Base-by-base conservation (phyloP, 805 yeast species). In the Yamadazyma akitaensis region DNA sequence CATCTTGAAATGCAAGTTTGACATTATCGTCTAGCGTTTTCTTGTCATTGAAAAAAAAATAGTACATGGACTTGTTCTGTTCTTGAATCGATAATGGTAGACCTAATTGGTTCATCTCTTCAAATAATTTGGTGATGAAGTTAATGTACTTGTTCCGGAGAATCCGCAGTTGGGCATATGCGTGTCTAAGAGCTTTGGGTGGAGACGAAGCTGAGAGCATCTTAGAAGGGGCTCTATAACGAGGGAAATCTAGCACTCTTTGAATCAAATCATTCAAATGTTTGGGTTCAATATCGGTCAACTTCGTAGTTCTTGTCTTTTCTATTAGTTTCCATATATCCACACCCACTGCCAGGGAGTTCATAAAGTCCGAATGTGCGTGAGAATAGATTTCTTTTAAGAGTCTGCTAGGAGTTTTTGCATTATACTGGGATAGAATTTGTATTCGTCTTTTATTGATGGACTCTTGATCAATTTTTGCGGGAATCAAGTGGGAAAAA, bases 41-140 rank as follows among this genome's bases (percentile, higher is more conserved):
- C 18, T 58, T 48, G 43, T 72, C 76, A 19, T 55, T 58, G 53
- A 57, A 72, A 46, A 67, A 70, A 2, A 59, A 55, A 44, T 60
- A 53, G 43, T 57, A 62, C 6, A 70, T 40, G 46, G 69, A 44
- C 34, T 52, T 46, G 26, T 57, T 61, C 44, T 61, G 70, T 51
- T 71, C 75, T 18, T 44, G 46, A 3, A 55, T 43, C 0, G 70
- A 59, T 7, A 69, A 44, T 9, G 70, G 69, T 16, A 68, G 46
- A 1, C 51, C 55, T 3, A 58, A 52, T 5, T 43, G 39, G 13
- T 55, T 57, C 42, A 68, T 44, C 45, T 70, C 75, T 35, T 54
- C 51, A 9, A 69, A 44, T 0, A 71, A 51, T 4, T 52, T 53
- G 43, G 58, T 51, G 28, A 63, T 53, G 48, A 53, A 56, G 13